These are phyloP conservation scores for Lactarius sanguifluus DNA, from an alignment of 768 basidiomycete genomes.

Conservation along the genomic window DNA sequence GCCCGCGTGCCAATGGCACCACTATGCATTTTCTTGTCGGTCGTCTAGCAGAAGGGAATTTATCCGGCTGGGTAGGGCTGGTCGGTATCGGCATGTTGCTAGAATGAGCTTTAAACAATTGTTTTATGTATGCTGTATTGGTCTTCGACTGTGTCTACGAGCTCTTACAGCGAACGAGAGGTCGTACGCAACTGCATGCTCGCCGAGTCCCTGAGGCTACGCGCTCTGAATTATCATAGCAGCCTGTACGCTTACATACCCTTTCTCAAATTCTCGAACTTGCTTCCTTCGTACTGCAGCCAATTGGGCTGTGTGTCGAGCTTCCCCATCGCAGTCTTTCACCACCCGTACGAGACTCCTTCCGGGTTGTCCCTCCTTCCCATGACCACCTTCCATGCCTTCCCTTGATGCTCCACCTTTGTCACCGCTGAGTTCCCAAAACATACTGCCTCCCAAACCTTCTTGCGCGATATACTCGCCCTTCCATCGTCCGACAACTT, in stretches of 20 bases:
- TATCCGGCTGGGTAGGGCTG: slow-evolving; percentile 28
- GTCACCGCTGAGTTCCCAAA: slow-evolving; percentile 91
- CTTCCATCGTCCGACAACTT: slow-evolving; percentile 67
- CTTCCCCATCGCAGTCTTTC: slow-evolving; percentile 42
- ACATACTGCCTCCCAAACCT: slow-evolving; percentile 89
- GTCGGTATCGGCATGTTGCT: slow-evolving; percentile 24
- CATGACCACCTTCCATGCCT: slow-evolving; percentile 71
- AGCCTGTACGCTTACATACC: slow-evolving; percentile 50
- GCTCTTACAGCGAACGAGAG: neutral
- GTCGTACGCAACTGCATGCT: neutral
- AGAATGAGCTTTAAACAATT: neutral
- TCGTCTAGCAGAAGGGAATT: slow-evolving; percentile 23
- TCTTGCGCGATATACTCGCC: slow-evolving; percentile 77
- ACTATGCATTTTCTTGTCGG: slow-evolving; percentile 26
- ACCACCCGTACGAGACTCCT: slow-evolving; percentile 71
- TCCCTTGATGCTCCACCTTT: slow-evolving; percentile 59
- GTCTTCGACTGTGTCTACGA: neutral
- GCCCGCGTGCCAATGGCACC: slow-evolving; percentile 5
- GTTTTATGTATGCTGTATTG: neutral
- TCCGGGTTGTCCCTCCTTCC: slow-evolving; percentile 73
- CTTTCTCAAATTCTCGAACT: slow-evolving; percentile 76
- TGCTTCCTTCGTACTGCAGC: slow-evolving; percentile 72
- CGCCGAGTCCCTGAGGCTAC: neutral
- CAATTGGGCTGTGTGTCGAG: slow-evolving; percentile 59
- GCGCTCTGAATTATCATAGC: neutral